Base-by-base conservation (phyloP, 441 rosid species). In the Brassica balearica region DNA sequence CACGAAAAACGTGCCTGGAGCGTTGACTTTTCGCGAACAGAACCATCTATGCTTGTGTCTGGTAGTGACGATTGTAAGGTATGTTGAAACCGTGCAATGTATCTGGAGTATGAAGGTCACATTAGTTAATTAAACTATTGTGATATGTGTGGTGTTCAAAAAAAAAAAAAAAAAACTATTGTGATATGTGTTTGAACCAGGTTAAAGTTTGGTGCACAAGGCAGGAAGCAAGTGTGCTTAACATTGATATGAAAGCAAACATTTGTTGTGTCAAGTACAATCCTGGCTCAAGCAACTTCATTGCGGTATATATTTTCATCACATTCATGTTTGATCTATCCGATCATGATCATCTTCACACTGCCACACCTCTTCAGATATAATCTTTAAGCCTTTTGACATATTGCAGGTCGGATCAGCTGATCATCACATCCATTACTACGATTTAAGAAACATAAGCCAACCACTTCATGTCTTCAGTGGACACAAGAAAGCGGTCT, bases 1-100 rank as follows among this genome's bases (percentile, higher is more conserved):
- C 99, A 96, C 82, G 98, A 94, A 79, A 96, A 94, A 78, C 97
- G 98, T 55, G 99, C 98, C 65, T 96, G 99, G 99, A 94, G 98
- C 84, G 99, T 96, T 81, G 99, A 96, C 81, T 96, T 94, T 85
- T 96, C 98, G 59, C 84, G 86, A 70, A 90, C 94, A 6, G 99
- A 96, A 70, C 97, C 98, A n/a, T 87, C 98, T 3, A 90, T 92
- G 98, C 99, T 96, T 68, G 97, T 96, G 41, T 92, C 98, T 86
- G 98, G 98, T 55, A 91, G 98, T 59, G 98, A 93, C 75, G 98
- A 93, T 78, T 90, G 94, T 69, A 91, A 93, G 98, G 98, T 91
- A 15, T 55, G 60, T 55, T 55, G 60, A 55, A 15, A 7, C 60
- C 15, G 10, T 55, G 60, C 60, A 55, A 55, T 55, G 23, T 55